Conservation (phyloP, 768 basidiomycete species). For the Leccinum rimulosum region DNA sequence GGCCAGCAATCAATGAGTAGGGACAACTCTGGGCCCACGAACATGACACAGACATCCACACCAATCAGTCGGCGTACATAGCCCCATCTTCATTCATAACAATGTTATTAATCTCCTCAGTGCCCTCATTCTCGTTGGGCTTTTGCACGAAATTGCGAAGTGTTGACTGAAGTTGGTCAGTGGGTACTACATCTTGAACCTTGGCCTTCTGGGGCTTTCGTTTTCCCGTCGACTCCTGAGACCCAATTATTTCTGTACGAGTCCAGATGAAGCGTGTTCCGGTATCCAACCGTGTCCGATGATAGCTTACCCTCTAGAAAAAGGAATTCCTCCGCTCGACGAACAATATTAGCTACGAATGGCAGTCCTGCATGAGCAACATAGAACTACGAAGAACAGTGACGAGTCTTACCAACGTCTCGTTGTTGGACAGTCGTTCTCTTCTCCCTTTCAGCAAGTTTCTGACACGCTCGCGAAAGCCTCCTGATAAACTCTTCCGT, state of each 20-base stretch:
- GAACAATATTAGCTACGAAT: constrained; percentile 54
- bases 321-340: constrained; percentile 70
- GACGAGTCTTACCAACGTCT: constrained; percentile 63
- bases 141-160: constrained; percentile 49
- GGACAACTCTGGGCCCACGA: too few species aligned
- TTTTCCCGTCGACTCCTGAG: constrained; percentile 45
- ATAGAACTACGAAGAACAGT: background rate
- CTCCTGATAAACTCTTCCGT: constrained; percentile 87
- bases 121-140: constrained; percentile 24
- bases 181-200: constrained; percentile 11
- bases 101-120: constrained; percentile 33
- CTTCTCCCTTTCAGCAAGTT: constrained; percentile 66
- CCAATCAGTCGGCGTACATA: constrained; percentile 42
- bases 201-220: constrained; percentile 39
- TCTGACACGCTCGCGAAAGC: constrained; percentile 68
- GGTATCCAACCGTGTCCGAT: background rate
- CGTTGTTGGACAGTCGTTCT: constrained; percentile 73
- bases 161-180: constrained; percentile 32
- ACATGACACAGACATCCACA: background rate
- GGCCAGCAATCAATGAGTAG: background rate
- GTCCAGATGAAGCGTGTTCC: background rate
- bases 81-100: constrained; percentile 61
- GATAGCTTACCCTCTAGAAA: constrained; percentile 66
- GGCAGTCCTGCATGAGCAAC: background rate
- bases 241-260: constrained; percentile 55